Evolutionary conservation across 805 yeast genomes (phyloP), one percentile per base, ranked within the genome.

Genomic region (Zygotorulaspora chibaensis): DNA sequence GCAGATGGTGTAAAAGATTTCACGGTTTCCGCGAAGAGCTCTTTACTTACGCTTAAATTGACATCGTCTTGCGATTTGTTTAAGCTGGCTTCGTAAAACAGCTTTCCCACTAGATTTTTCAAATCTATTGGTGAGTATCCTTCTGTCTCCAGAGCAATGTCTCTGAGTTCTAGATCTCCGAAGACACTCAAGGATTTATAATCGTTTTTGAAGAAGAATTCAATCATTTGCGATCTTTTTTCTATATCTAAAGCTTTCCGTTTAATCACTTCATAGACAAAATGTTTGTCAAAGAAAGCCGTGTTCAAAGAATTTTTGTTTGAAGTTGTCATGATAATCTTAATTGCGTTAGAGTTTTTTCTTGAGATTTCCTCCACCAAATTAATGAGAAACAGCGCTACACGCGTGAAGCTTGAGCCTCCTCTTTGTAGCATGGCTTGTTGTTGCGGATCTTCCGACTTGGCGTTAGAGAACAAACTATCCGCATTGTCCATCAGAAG

Each of bases 111-210:
- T 9, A 91, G 67, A 4, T 79, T 76, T 65, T 81, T 79, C 47
- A 91, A 61, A 62, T 91, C 99, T 20, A 81, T 79, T 0, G 97
- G 95, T 25, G 87, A 76, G 61, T 83, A 91, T 0, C 98, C 98
- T 56, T 91, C 98, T 0, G 96, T 85, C 43, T 83, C 91, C 30
- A 77, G 51, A 0, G 83, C 74, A 26, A 83, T 65, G 51, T 81
- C 83, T 20, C 74, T 66, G 9, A 75, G 46, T 36, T 75, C 71
- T 46, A 80, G 68, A 3, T 61, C 66, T 3, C 70, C 59, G 28
- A 75, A 72, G 20, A 75, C 62, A 1, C 47, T 30, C 28, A 75
- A 46, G 17, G 66, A 47, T 3, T 49, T 43, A 9, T 37, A 16
- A n/a, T 65, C 34, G 25, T 53, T 46, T 2, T 60, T 60, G 3